Evolutionary conservation across 495 filamentous ascomycete species (phyloP).

Genomic region (Xylaria scruposa): DNA sequence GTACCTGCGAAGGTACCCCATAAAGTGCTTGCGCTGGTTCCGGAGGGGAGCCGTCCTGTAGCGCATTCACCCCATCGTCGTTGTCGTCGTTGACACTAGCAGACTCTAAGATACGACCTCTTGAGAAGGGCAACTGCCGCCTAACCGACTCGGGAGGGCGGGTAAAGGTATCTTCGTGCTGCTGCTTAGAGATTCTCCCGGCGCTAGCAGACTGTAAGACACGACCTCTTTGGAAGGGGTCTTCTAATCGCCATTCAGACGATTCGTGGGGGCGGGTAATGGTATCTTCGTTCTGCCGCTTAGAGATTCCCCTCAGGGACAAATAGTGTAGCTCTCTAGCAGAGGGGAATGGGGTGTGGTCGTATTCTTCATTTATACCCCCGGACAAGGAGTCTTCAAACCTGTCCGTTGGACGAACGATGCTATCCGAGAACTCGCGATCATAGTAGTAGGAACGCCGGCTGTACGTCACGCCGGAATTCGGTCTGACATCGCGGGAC

Average conservation of each 20-base stretch:
- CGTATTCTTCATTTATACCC: neutral
- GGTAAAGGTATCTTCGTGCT: neutral
- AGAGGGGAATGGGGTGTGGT: neutral
- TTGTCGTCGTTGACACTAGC: neutral
- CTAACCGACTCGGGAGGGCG: neutral
- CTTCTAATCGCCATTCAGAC: neutral
- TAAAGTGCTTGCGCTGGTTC: neutral
- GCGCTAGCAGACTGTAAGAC: neutral
- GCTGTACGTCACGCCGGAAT: slow-evolving; percentile 9
- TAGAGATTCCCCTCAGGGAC: neutral
- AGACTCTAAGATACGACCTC: neutral
- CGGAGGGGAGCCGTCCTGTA: neutral
- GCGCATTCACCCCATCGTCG: neutral
- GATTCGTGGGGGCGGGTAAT: neutral
- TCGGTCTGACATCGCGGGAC: slow-evolving; percentile 10
- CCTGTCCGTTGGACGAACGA: slow-evolving; percentile 6
- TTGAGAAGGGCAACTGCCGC: neutral
- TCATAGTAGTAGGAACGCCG: slow-evolving; percentile 12
- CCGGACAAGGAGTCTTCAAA: neutral
- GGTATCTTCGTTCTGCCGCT: neutral
- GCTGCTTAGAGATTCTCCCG: neutral
- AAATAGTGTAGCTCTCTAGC: neutral
- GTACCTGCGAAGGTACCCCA: neutral
- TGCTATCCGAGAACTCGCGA: slow-evolving; percentile 22
- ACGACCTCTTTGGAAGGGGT: neutral